These are phyloP conservation scores for Penicillium brevicompactum DNA, from an alignment of 2,329 filamentous ascomycete genomes.

Conservation along the genomic window DNA sequence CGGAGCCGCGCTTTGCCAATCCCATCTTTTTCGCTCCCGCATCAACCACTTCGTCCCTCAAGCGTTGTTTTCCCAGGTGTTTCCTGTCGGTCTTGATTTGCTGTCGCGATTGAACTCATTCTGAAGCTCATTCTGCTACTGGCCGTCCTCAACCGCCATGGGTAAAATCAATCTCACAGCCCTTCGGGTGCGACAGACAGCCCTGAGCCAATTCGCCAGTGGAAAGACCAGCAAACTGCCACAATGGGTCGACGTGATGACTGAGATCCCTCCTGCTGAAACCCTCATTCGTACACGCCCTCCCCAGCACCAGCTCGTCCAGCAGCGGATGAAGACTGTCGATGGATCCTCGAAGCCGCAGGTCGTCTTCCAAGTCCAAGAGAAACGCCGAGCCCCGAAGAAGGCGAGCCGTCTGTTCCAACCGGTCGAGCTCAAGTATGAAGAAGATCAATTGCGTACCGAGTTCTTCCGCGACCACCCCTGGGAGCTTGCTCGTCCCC, in stretches of 20 bases:
- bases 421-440: conserved; percentile 75
- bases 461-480: conserved; percentile 93
- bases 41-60: conserved; percentile 13
- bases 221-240: conserved; percentile 40
- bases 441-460: conserved; percentile 78
- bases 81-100: neutral
- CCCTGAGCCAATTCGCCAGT: conserved; percentile 39
- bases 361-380: conserved; percentile 38
- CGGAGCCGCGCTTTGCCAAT: conserved; percentile 37
- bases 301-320: conserved; percentile 46
- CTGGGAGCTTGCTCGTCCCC: conserved; percentile 91
- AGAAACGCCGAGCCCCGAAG: conserved; percentile 50
- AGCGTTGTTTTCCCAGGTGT: conserved; percentile 3
- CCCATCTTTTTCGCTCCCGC: conserved; percentile 39
- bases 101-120: neutral
- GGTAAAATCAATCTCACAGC: conserved; percentile 51
- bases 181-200: conserved; percentile 48
- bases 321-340: conserved; percentile 40
- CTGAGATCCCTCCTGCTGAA: conserved; percentile 61
- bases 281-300: conserved; percentile 61
- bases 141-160: conserved; percentile 33
- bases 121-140: neutral
- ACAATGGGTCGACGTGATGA: conserved; percentile 59
- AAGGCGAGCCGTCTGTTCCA: conserved; percentile 78
- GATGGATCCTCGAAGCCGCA: conserved; percentile 32